Base-by-base conservation (phyloP, 2,329 filamentous ascomycete species). In the Claviceps humidiphila region DNA sequence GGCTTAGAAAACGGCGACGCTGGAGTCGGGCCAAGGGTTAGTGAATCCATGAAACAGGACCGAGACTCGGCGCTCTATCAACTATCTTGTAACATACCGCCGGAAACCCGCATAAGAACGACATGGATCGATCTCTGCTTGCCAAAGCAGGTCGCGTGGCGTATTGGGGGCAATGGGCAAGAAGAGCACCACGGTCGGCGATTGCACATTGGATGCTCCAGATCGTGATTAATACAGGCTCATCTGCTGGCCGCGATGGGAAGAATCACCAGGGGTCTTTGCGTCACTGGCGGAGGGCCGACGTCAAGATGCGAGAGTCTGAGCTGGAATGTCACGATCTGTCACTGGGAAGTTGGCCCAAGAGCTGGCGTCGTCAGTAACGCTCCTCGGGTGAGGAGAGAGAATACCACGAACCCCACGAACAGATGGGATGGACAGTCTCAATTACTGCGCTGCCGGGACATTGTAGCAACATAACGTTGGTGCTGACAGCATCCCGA, bases 41-140 rank as follows among this genome's bases (percentile, higher is more conserved):
- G 56, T 41, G 5, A 44, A 22, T 13, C 39, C 20, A 20, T 22
- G 16, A 34, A 22, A 45, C 39, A 30, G 11, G 34, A 26, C 44
- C 34, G 34, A n/a, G n/a, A 38, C 41, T 14, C n/a, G 40, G 30
- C 20, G 49, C 40, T 49, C 26, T 22, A 34, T 34, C 30, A 34
- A 11, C 4, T 34, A 34, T 34, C 30, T 34, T 16, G 48, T 34
- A 30, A 53, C 60, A 24, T 59, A 64, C 62, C 40, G 22, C 16
- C n/a, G 60, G 57, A 40, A 62, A 53, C 17, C 60, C 59, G 47
- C 60, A 62, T 34, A 52, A 42, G 17, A 60, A 52, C 34, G 55
- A 20, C 60, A 62, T 62, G 43, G 53, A 50, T 20, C 20, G 5
- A 14, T 13, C 30, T 20, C 8, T 16, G 30, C n/a, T 20, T 30